Conservation (phyloP, 2,329 filamentous ascomycete genomes). For the Sclerotinia sclerotiorum region DNA sequence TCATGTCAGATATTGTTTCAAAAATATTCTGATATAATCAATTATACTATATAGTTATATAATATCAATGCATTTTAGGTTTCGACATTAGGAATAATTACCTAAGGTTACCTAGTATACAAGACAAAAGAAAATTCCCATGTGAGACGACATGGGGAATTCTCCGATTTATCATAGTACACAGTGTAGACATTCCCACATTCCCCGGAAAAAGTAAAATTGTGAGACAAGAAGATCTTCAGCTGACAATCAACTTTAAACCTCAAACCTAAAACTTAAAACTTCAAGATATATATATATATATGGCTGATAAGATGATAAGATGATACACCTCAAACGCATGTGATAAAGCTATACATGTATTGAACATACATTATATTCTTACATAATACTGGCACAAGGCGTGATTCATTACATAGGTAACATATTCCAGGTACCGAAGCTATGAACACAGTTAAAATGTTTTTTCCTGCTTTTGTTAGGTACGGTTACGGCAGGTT, state of each 20-base stretch:
- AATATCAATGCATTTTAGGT: not conserved
- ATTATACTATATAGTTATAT: no score
- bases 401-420: not conserved
- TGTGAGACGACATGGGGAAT: not conserved
- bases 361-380: no score
- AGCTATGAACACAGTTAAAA: not conserved
- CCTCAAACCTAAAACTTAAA: no score
- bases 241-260: not conserved
- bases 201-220: conserved; percentile 3
- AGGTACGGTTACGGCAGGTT: no score
- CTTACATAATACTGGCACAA: no score
- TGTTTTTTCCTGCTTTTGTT: not conserved
- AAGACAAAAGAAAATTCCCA: not conserved
- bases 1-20: no score
- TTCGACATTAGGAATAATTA: not conserved
- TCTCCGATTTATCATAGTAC: conserved; percentile 2
- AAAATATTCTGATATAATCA: no score
- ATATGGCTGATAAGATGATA: no score
- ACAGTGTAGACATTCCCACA: not conserved
- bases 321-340: no score
- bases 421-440: not conserved
- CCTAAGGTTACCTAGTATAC: no score
- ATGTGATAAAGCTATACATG: no score
- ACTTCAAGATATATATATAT: no score
- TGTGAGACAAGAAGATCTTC: not conserved